Percentiles rank a stretch among this genome's conserved stretches.
Evolutionary conservation across 371 early-diverging fungal species (phyloP).

Genomic region (Rhizopus delemar): DNA sequence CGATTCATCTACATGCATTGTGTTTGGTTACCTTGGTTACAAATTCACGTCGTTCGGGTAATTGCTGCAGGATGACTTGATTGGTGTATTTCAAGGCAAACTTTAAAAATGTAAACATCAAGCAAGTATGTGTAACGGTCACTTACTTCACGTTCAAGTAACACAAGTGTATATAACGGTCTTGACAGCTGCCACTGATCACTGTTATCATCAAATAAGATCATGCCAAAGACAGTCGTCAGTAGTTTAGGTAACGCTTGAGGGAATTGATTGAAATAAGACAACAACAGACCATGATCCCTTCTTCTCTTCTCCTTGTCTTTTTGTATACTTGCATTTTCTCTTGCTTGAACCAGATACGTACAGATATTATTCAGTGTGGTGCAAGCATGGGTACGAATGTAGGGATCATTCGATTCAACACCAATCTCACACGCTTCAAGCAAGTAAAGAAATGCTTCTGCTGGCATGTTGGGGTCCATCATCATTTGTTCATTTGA

Average conservation of each 20-base stretch:
- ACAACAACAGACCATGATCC: constrained; percentile 43
- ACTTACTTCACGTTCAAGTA: constrained; percentile 70
- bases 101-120: constrained; percentile 27
- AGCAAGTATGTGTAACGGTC: neutral
- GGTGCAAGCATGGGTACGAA: constrained; percentile 67
- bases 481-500: constrained; percentile 61
- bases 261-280: constrained; percentile 50
- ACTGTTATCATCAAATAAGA: constrained; percentile 74
- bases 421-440: constrained; percentile 57
- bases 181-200: constrained; percentile 84
- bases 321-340: constrained; percentile 26
- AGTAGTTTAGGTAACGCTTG: constrained; percentile 61
- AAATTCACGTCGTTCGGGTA: constrained; percentile 67
- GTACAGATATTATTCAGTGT: constrained; percentile 71
- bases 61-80: constrained; percentile 67
- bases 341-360: constrained; percentile 61
- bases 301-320: constrained; percentile 7
- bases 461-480: constrained; percentile 50
- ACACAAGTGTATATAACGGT: constrained; percentile 74
- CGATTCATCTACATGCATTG: neutral
- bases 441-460: constrained; percentile 56
- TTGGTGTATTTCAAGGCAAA: constrained; percentile 67
- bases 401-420: constrained; percentile 41
- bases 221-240: constrained; percentile 63
- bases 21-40: constrained; percentile 53